Conservation (phyloP, 495 filamentous ascomycete genomes). For the Trichoderma erinaceum region DNA sequence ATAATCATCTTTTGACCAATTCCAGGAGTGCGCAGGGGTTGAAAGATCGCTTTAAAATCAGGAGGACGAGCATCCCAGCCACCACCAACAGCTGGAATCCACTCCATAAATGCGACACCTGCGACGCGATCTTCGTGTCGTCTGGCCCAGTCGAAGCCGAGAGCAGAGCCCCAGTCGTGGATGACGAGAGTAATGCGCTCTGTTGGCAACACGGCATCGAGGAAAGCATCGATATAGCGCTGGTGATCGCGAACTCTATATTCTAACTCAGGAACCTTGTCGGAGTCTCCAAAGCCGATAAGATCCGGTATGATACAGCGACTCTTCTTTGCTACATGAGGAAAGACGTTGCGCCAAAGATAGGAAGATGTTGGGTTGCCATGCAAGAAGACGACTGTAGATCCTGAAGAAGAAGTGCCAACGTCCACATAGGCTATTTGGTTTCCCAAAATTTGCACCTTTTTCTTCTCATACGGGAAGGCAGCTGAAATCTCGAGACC, state of each 20-base stretch:
- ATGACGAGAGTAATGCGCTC: constrained; percentile 5
- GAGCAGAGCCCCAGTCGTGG: neutral
- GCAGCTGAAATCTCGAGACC: neutral
- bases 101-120: neutral
- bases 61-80: neutral
- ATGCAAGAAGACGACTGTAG: neutral
- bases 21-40: neutral
- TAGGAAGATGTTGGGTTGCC: constrained; percentile 1
- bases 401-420: neutral
- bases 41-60: neutral
- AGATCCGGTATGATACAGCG: neutral
- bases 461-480: neutral
- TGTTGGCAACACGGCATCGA: neutral
- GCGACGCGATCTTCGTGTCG: neutral
- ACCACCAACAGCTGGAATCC: neutral
- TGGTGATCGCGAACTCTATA: neutral
- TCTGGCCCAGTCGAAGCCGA: constrained; percentile 2
- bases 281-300: constrained; percentile 3
- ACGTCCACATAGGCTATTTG: neutral
- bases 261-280: neutral
- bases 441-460: neutral
- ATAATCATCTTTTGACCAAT: neutral
- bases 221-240: constrained; percentile 9
- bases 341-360: neutral
- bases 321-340: neutral